These are phyloP conservation scores for Reticulascus tulasneorum DNA, from an alignment of 2,329 filamentous ascomycete species.

Conservation along the genomic window DNA sequence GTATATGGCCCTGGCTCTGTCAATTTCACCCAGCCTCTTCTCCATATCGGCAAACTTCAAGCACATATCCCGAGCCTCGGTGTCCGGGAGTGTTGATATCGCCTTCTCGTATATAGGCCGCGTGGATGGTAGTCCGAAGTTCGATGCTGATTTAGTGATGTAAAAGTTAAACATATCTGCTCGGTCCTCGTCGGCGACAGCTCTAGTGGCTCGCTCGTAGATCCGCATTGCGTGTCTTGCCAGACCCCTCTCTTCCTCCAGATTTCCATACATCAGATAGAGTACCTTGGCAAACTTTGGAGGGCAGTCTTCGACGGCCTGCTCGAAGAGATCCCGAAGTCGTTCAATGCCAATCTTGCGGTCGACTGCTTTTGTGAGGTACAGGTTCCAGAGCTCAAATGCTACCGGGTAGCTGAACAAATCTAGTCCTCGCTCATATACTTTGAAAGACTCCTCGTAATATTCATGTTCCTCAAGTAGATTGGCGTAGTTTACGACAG, in stretches of 20 bases:
- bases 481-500: constrained; percentile 97
- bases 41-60: constrained; percentile 99
- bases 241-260: constrained; percentile 92
- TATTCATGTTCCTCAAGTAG: constrained; percentile 91
- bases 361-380: constrained; percentile 94
- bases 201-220: constrained; percentile 92
- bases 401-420: constrained; percentile 98
- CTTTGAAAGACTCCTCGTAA: constrained; percentile 95
- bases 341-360: constrained; percentile 94
- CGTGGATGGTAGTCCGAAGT: constrained; percentile 94
- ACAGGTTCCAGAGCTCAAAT: constrained; percentile 98
- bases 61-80: constrained; percentile 95
- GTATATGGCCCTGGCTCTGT: constrained; percentile 91
- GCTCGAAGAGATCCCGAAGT: constrained; percentile 91
- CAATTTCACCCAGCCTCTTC: constrained; percentile 84
- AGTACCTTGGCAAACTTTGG: constrained; percentile 94
- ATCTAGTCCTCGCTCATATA: constrained; percentile 92
- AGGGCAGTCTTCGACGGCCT: constrained; percentile 90
- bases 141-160: constrained; percentile 96
- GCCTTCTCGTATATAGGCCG: constrained; percentile 94
- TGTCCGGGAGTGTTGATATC: constrained; percentile 87
- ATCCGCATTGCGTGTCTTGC: constrained; percentile 98
- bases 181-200: constrained; percentile 89
- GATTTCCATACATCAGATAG: constrained; percentile 96
- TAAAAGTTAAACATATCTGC: constrained; percentile 99